Conservation (phyloP, 768 basidiomycete species). For the Strobilomyces echinocephalus region DNA sequence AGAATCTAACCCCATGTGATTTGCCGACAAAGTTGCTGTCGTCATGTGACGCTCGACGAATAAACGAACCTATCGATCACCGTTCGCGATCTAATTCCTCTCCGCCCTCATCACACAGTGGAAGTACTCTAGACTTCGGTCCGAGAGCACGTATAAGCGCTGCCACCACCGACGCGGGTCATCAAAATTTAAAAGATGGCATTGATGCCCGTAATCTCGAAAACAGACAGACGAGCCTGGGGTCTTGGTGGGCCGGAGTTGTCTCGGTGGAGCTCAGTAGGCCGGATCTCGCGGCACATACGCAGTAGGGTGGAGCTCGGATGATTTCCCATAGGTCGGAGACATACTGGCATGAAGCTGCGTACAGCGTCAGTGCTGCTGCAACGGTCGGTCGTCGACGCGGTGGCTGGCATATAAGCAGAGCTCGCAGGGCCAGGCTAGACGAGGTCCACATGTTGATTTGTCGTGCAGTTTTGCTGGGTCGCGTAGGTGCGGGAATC, state of each 20-base stretch:
- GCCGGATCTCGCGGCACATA: neutral
- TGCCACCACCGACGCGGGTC: neutral
- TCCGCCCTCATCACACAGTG: neutral
- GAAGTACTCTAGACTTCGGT: neutral
- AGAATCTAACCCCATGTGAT: neutral
- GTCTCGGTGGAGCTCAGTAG: neutral
- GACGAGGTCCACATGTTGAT: neutral
- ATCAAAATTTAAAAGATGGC: neutral
- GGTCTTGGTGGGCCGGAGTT: neutral
- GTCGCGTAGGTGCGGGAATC: neutral
- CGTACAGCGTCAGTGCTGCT: neutral
- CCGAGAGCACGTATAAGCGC: neutral
- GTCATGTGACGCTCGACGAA: neutral
- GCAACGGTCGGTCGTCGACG: neutral
- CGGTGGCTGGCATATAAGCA: neutral
- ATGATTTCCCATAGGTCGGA: neutral
- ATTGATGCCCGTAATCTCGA: neutral
- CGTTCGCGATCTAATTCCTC: neutral
- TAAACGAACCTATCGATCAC: neutral
- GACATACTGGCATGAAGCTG: neutral
- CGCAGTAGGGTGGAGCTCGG: neutral
- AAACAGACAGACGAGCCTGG: neutral
- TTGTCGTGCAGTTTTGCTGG: too few species aligned
- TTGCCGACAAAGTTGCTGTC: neutral
- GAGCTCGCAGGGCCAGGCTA: neutral